Base-by-base conservation (phyloP, 108 stramenopile genomes). In the Skeletonema marinoi region DNA sequence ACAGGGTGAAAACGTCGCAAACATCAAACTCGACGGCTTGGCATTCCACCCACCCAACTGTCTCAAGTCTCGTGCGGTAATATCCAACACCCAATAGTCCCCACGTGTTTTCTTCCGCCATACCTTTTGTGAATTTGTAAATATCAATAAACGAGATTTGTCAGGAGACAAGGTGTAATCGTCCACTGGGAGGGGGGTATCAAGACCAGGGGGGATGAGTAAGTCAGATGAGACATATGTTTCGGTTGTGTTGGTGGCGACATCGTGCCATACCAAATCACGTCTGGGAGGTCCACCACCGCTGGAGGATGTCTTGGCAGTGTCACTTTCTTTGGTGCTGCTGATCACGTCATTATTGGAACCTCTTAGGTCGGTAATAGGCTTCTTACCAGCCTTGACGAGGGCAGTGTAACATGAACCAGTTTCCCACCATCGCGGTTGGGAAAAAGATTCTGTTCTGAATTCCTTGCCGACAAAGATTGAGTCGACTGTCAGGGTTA, bases 401-500 rank as follows among this genome's bases (percentile, higher is more conserved):
- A 81, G 56, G 32, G 80, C 80, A 31, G 80, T 81, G 74, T 81
- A 81, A 41, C 80, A 81, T 0, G 73, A 74, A 44, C 80, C 80
- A 33, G 73, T 74, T 31, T 74, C 73, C 80, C 80, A 81, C 80
- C 80, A 81, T 8, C 80, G 80, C 19, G 80, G 80, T 32, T 81
- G 80, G 2, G 73, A 74, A 64, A 66, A 81, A 31, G 64, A 66
- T 60, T 81, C 80, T 4, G 80, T 63, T 16, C 80, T 74, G 35
- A 81, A 81, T 12, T 81, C 73, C 33, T 74, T 81, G 63, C 80
- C 74, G 19, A 81, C 80, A n/a, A 81, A 81, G 64, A 81, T 81
- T 61, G 80, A 81, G 13, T 81, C 80, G 12, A 81, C 64, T 32
- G 41, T 33, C 10, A 80, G 78, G 2, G 33, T 39, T n/a, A 68